Evolutionary conservation across 257 asterid species (phyloP).

Genomic region (Marsdenia floribunda): DNA sequence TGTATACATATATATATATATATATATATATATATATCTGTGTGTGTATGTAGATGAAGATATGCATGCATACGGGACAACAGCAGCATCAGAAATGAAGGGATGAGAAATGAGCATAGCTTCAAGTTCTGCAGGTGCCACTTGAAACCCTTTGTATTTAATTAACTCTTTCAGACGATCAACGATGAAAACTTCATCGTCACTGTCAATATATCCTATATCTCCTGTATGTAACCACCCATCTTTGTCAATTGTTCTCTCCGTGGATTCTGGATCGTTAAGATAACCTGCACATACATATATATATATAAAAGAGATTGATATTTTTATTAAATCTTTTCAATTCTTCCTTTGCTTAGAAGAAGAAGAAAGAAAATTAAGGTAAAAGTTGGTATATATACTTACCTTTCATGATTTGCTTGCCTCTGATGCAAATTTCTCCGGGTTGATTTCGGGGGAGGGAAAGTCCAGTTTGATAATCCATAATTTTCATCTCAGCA

Average conservation of each 20-base stretch:
- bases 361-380: not conserved
- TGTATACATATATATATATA: not conserved
- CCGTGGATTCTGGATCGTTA: slow-evolving; percentile 30
- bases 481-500: slow-evolving; percentile 36
- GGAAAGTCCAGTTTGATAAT: slow-evolving; percentile 18
- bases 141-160: slow-evolving; percentile 44
- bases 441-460: slow-evolving; percentile 31
- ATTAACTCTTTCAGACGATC: slow-evolving; percentile 40
- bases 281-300: slow-evolving; percentile 27
- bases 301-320: too few relatives aligned
- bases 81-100: slow-evolving; percentile 35
- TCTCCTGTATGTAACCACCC: slow-evolving; percentile 50
- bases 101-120: slow-evolving; percentile 34
- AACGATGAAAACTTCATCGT: slow-evolving; percentile 32
- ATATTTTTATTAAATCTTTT: too few relatives aligned
- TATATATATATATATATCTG: too few relatives aligned
- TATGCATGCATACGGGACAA: slow-evolving; percentile 28
- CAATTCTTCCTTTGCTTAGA: too few relatives aligned
- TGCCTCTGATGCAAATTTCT: slow-evolving; percentile 38
- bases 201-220: slow-evolving; percentile 34
- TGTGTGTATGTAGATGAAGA: not conserved
- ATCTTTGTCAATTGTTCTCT: slow-evolving; percentile 29
- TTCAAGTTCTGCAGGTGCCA: slow-evolving; percentile 45
- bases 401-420: slow-evolving; percentile 38
- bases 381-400: not conserved